Evolutionary conservation across 176 grass and related monocot genomes (phyloP).

Genomic region (Rhynchospora pubera): DNA sequence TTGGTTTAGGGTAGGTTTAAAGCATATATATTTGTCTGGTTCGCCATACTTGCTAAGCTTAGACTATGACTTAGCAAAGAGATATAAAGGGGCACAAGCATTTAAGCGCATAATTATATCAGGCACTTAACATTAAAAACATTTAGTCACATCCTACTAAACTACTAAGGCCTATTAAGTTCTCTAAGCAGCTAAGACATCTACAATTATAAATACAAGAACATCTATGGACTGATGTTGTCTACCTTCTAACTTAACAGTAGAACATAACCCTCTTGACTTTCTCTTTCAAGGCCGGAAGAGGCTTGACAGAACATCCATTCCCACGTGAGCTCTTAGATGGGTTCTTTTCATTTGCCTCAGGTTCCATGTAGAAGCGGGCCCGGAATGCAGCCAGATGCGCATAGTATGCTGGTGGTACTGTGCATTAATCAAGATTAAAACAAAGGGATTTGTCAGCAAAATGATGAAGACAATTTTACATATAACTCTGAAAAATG

Average conservation of each 20-base stretch:
- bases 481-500: not conserved
- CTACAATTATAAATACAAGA: constrained; percentile 57
- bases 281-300: constrained; percentile 93
- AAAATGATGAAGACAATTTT: not conserved
- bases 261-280: constrained; percentile 99
- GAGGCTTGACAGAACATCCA: constrained; percentile 60
- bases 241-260: constrained; percentile 42
- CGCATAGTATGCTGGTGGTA: constrained; percentile 94
- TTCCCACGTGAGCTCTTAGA: constrained; percentile 43
- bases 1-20: not conserved
- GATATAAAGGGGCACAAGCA: not conserved
- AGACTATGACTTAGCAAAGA: not conserved
- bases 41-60: not conserved
- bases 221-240: constrained; percentile 41
- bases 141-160: constrained; percentile 5
- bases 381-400: constrained; percentile 93
- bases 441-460: not conserved
- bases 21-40: not conserved
- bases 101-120: not conserved
- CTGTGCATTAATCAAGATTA: constrained; percentile 33
- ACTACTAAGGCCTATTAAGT: not conserved
- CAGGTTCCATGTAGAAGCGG: constrained; percentile 93
- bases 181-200: constrained; percentile 19
- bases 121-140: constrained; percentile 6
- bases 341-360: constrained; percentile 46